These are phyloP conservation scores for Chamaenerion angustifolium DNA, from an alignment of 345 rosid species.

Conservation along the genomic window DNA sequence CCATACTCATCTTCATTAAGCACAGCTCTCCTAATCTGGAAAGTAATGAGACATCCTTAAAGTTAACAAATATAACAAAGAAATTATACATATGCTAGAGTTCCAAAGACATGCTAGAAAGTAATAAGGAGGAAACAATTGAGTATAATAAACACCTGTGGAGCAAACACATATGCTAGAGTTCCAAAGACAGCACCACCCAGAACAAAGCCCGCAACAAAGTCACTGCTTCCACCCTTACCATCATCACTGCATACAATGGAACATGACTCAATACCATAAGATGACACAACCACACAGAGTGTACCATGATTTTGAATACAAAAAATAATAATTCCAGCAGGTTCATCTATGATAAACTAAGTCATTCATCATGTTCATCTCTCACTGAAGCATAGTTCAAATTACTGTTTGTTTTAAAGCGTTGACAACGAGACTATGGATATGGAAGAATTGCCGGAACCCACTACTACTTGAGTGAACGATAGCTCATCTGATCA, in stretches of 20 bases:
- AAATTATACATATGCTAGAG: not conserved
- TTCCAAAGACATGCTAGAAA: not conserved
- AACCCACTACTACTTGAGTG: too few relatives aligned
- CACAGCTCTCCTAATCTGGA: constrained; percentile 55
- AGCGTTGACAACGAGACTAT: too few relatives aligned
- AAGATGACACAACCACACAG: not conserved
- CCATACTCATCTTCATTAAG: constrained; percentile 76
- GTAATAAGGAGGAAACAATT: not conserved
- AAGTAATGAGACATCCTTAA: not conserved
- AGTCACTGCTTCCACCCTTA: constrained; percentile 52
- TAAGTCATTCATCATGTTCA: too few relatives aligned
- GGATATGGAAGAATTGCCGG: too few relatives aligned
- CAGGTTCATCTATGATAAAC: too few relatives aligned
- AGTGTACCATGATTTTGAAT: not conserved
- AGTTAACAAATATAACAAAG: not conserved
- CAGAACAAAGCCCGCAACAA: constrained; percentile 73
- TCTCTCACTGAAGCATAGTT: too few relatives aligned
- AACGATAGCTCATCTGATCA: too few relatives aligned
- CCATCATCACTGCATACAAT: constrained; percentile 31
- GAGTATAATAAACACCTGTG: constrained; percentile 37
- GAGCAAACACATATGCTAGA: constrained; percentile 65
- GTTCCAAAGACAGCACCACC: constrained; percentile 88
- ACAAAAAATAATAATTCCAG: not conserved
- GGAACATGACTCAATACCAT: constrained; percentile 2
- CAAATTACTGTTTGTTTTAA: too few relatives aligned